A percentile compares a stretch with the other conserved stretches of the same genome.
Evolutionary conservation across 169 alveolate species (phyloP).

Genomic region (Eimeria acervulina): DNA sequence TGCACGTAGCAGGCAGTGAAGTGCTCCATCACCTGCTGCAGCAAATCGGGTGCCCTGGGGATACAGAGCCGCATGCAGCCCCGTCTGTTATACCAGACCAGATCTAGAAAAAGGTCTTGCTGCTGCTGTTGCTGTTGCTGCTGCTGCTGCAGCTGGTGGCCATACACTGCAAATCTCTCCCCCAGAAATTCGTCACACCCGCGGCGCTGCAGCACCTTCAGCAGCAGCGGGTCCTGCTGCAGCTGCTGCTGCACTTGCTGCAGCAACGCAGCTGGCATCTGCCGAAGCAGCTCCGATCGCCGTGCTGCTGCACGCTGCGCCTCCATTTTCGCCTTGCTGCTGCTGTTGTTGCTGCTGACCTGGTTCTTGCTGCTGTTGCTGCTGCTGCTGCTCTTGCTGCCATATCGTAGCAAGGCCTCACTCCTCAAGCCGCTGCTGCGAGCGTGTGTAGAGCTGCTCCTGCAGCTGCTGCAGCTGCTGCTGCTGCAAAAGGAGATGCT

Average conservation of each 20-base stretch:
- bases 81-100: constrained; percentile 37
- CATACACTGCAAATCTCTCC: constrained; percentile 21
- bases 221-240: constrained; percentile 68
- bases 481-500: not conserved
- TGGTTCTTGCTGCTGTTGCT: not conserved
- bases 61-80: constrained; percentile 72
- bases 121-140: constrained; percentile 28
- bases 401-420: not conserved
- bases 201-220: constrained; percentile 64
- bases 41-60: constrained; percentile 45
- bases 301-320: constrained; percentile 3
- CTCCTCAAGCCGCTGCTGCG: not conserved
- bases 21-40: constrained; percentile 41
- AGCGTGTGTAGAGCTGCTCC: not conserved
- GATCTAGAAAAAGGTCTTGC: not conserved
- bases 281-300: constrained; percentile 61
- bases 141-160: constrained; percentile 51
- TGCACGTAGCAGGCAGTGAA: constrained; percentile 25
- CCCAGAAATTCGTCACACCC: constrained; percentile 57
- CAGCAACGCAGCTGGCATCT: constrained; percentile 44
- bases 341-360: constrained; percentile 43
- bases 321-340: constrained; percentile 16
- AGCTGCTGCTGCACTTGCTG: constrained; percentile 67
- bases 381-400: not conserved
- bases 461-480: constrained; percentile 37